Conservation (phyloP, 148 eudicot genomes). For the Rhododendron mucronatum region DNA sequence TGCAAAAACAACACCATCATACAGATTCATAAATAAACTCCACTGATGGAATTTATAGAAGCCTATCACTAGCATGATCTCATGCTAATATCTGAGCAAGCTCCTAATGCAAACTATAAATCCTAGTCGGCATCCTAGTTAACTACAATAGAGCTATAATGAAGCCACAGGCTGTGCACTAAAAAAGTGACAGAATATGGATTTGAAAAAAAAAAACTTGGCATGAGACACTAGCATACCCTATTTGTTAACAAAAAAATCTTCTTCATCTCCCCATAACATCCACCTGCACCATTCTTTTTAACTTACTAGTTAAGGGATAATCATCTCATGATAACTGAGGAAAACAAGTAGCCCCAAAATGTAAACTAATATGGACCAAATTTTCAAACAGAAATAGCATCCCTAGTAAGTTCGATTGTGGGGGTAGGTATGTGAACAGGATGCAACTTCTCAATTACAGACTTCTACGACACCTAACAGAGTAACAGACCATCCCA, state of each 20-base stretch:
- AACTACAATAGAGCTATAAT: neutral
- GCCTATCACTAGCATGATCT: neutral
- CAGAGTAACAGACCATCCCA: too few species aligned
- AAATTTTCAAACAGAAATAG: neutral
- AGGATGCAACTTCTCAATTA: neutral
- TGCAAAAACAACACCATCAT: neutral
- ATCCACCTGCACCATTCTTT: neutral
- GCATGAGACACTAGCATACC: neutral
- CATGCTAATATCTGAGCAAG: neutral
- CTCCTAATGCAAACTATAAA: neutral
- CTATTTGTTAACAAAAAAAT: neutral
- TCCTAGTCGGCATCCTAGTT: neutral
- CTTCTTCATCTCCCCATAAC: neutral
- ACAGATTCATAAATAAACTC: neutral
- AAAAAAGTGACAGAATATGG: neutral
- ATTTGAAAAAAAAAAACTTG: neutral
- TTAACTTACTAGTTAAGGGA: neutral
- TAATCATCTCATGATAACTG: neutral
- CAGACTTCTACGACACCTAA: neutral
- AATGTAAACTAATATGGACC: neutral
- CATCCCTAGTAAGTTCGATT: neutral
- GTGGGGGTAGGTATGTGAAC: neutral
- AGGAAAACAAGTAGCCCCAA: neutral
- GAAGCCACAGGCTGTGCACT: neutral
- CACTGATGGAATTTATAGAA: neutral